Conservation (phyloP, 331 rosid species). For the Cydonia oblonga region DNA sequence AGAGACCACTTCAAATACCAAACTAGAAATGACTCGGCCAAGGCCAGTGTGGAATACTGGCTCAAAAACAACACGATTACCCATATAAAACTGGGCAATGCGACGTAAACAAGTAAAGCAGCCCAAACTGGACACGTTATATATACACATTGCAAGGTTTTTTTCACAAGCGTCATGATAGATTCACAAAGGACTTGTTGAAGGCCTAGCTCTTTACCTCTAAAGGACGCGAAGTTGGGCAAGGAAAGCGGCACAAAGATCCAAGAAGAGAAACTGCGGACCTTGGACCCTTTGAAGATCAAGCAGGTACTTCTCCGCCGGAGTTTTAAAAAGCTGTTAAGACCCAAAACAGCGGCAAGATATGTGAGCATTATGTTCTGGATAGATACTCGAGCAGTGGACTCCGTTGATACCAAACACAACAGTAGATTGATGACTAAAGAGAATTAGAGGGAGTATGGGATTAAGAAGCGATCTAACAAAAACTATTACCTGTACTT, state of each 20-base stretch:
- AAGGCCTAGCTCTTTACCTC: constrained; percentile 10
- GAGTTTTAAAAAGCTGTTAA: constrained; percentile 70
- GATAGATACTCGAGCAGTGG: neutral
- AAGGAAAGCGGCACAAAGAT: constrained; percentile 88
- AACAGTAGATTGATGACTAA: neutral
- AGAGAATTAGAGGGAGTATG: neutral
- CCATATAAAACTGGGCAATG: constrained; percentile 38
- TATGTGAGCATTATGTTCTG: neutral
- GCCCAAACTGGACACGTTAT: constrained; percentile 10
- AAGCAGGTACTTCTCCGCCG: constrained; percentile 76
- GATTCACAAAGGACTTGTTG: constrained; percentile 17
- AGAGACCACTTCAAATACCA: neutral
- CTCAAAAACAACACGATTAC: constrained; percentile 24
- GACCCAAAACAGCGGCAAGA: neutral
- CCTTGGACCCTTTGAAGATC: constrained; percentile 93
- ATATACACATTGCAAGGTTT: constrained; percentile 29
- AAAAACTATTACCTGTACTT: constrained; percentile 63
- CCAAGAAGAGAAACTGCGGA: constrained; percentile 88
- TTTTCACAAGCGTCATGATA: constrained; percentile 25
- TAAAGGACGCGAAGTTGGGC: constrained; percentile 73
- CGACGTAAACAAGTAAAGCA: neutral
- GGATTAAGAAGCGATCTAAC: neutral
- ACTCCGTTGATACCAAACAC: neutral
- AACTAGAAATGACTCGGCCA: constrained; percentile 4
- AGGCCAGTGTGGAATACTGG: constrained; percentile 5